Base-by-base conservation (phyloP, 2,329 filamentous ascomycete species). In the Ceratocystis huliohia region DNA sequence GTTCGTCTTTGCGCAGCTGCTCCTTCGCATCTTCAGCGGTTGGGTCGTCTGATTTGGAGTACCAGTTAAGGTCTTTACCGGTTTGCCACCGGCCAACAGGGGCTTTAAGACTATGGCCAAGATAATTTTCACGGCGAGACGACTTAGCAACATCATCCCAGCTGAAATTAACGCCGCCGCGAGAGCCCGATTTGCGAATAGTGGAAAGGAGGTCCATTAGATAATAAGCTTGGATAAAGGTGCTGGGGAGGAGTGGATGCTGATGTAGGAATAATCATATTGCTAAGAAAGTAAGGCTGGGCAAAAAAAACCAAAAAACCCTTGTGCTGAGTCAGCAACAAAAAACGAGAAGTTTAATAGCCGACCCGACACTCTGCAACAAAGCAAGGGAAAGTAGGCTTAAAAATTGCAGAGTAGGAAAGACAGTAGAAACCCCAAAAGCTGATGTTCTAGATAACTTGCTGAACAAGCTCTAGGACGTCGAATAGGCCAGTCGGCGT, bases 61-160 rank as follows among this genome's bases (percentile, higher is more conserved):
- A 87, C 84, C 84, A 87, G 67, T 77, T 80, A 7, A 87, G 76
- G 66, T 85, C 83, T 68, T 85, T 86, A 6, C 88, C 86, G 73
- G 93, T 86, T 72, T 94, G 89, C 92, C 92, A 96, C 70, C 92
- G 88, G 6, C 92, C 92, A 2, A 96, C 91, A 0, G 92, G 90
- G 0, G 92, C 92, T 80, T 93, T 96, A 67, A 96, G 78, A 68
- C 89, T 94, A 78, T 96, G 92, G 64, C 92, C 92, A 6, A 96
- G 87, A 75, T 85, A 87, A 72, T 87, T 96, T 76, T 99, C 92
- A 75, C 94, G 91, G 73, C 96, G 92, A 25, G 83, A 79, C 63
- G 91, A 95, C 70, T 81, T 85, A 74, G 93, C 88, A 73, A 99
- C 93, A 71, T 96, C 91, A 70, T 93, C 89, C 94, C 94, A 97